Conservation (phyloP, 2,329 filamentous ascomycete genomes). For the Aspergillus texensis region DNA sequence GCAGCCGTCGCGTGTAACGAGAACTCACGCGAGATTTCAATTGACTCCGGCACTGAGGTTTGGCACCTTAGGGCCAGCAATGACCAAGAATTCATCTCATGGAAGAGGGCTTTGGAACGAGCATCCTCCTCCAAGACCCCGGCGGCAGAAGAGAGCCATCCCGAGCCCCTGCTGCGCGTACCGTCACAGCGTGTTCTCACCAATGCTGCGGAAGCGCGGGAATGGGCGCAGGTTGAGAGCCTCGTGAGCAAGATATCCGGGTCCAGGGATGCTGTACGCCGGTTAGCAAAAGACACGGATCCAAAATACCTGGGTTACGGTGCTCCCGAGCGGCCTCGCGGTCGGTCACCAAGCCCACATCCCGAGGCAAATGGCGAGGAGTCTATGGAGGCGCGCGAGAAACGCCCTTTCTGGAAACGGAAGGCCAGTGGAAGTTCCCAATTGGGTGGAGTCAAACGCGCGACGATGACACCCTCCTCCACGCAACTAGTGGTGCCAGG, state of each 20-base stretch:
- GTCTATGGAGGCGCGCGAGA: slow-evolving; percentile 53
- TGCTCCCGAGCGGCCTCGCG: slow-evolving; percentile 29
- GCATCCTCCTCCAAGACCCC: slow-evolving; percentile 71
- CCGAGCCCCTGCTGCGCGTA: slow-evolving; percentile 34
- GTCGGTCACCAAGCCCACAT: slow-evolving; percentile 39
- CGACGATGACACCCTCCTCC: slow-evolving; percentile 51
- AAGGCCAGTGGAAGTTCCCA: slow-evolving; percentile 65
- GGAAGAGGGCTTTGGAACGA: slow-evolving; percentile 82
- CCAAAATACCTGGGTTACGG: slow-evolving; percentile 55
- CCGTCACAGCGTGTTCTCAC: slow-evolving; percentile 31
- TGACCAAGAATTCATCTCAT: slow-evolving; percentile 81
- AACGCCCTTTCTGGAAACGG: slow-evolving; percentile 86
- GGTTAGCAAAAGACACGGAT: slow-evolving; percentile 82
- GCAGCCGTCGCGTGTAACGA: slow-evolving; percentile 91
- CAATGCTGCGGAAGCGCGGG: slow-evolving; percentile 66
- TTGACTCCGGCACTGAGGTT: slow-evolving; percentile 94
- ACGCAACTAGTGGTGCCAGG: slow-evolving; percentile 56
- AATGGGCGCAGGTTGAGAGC: slow-evolving; percentile 85
- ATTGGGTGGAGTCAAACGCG: slow-evolving; percentile 39
- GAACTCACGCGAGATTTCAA: slow-evolving; percentile 85
- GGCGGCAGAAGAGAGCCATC: slow-evolving; percentile 33
- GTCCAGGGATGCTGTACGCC: slow-evolving; percentile 82
- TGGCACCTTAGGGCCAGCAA: slow-evolving; percentile 90
- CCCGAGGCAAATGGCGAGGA: slow-evolving; percentile 41
- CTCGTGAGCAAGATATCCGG: slow-evolving; percentile 85